Percentiles rank a stretch among this genome's conserved stretches.
phyloP scores from a whole-genome alignment of 1,139 yeast genomes.

The Pneumocystis canis region DNA sequence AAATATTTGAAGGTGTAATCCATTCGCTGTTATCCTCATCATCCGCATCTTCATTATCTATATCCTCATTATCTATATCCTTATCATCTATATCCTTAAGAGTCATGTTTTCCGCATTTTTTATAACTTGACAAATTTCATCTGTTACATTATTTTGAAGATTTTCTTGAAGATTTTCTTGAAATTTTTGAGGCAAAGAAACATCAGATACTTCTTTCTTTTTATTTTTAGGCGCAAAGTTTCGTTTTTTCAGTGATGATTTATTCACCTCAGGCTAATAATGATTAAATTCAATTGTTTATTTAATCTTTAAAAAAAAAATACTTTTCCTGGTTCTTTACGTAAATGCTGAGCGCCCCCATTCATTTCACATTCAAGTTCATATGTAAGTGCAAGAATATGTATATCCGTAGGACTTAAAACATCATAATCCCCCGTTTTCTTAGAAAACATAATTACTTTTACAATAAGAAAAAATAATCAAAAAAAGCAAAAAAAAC shows the following conservation, averaged over 20 bases:
- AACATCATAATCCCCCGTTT: constrained; percentile 84
- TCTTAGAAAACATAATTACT: constrained; percentile 46
- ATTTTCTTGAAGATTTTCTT: background rate
- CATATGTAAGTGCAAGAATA: constrained; percentile 80
- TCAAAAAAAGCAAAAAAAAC: background rate
- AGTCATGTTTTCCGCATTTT: constrained; percentile 17
- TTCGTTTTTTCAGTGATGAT: constrained; percentile 1
- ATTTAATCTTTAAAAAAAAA: constrained; percentile 18
- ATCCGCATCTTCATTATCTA: constrained; percentile 12
- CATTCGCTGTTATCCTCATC: constrained; percentile 66
- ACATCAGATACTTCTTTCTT: constrained; percentile 5
- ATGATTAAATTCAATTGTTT: constrained; percentile 7
- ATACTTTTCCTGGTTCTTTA: constrained; percentile 52
- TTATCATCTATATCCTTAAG: constrained; percentile 10
- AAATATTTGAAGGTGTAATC: constrained; percentile 81
- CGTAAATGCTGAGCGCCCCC: constrained; percentile 58
- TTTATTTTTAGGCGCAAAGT: constrained; percentile 9
- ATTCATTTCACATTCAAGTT: constrained; percentile 58
- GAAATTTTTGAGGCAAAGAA: background rate
- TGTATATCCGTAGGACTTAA: constrained; percentile 84
- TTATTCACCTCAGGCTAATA: background rate
- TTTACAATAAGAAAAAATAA: background rate
- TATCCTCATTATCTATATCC: too few species aligned
- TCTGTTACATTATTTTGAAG: background rate
- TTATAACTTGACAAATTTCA: constrained; percentile 11